Evolutionary conservation across 2,329 filamentous ascomycete genomes (phyloP), one percentile per base, ranked within the genome.

Genomic region (Neoascochyta sp.): DNA sequence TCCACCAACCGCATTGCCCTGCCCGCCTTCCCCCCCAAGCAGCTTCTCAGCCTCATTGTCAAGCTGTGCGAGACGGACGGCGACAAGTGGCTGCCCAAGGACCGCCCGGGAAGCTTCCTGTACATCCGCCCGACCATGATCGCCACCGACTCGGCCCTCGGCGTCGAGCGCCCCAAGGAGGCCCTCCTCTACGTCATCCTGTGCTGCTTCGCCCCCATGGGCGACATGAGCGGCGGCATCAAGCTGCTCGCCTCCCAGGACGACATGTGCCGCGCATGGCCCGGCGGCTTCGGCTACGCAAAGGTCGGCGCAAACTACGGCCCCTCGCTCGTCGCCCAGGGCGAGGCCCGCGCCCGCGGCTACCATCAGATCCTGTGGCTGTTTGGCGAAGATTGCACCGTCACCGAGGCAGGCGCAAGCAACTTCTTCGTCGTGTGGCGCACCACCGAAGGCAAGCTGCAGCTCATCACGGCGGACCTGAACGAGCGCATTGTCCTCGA

Each of bases 231-330:
- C 3, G 52, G 52, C 22, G 62, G 59, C 5, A 52, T 93, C 71
- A 81, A 76, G 50, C 76, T 94, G 24, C 76, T 90, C 56, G 90
- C 88, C 0, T 85, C 78, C 24, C 76, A 78, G 32, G 80, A 89
- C 45, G 86, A 94, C 62, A 86, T 82, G 70, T 80, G 94, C 35
- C 82, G 89, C 45, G 88, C 89, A 9, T 95, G 89, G 89, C 87
- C 86, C 12, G 89, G 89, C 39, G 89, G 90, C 7, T 94, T 93
- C 61, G 89, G 89, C 1, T 89, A 83, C 57, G 87, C 88, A 39
- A 95, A 95, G 67, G 77, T 95, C 18, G 89, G 89, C 32, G 89
- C 89, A 39, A 95, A 95, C 71, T 95, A 95, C 63, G 89, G 89
- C 0, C 89, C 89, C 11, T 81, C 78, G 12, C 73, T 95, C 31